Base-by-base conservation (phyloP, 768 basidiomycete genomes). In the Mycena haematopus region DNA sequence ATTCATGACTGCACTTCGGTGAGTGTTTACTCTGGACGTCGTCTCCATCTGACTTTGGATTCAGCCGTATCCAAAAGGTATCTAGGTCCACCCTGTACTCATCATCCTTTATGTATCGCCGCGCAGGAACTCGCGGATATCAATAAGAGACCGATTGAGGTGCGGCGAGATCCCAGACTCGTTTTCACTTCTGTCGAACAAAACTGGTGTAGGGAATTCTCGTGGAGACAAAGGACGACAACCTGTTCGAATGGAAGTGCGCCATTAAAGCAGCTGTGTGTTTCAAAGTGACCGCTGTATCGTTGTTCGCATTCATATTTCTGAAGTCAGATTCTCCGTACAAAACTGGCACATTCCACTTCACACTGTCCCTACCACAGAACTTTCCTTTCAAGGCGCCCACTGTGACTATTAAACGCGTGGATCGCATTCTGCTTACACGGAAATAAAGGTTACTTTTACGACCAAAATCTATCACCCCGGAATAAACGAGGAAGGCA, bases 371-470 rank as follows among this genome's bases (percentile, higher is more conserved):
- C n/a, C 78, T 95, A n/a, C 91, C 93, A 1, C 69, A 80, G n/a
- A 89, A 85, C 73, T 95, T 89, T 67, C 93, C 93, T 9, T 95
- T 95, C 85, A 94, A 95, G 75, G 86, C 93, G 4, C 93, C 93
- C 38, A 80, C 82, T 60, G 92, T 93, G 76, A 68, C 80, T 68
- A 40, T 62, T 15, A 40, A 45, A 42, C 51, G 27, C 42, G 17
- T 56, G 22, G 33, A 44, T 36, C 29, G 38, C 11, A 21, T 17
- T 25, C 27, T 15, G 33, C 52, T 63, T 24, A 63, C 35, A 44
- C 44, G 45, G 25, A 57, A 42, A 56, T 69, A 70, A 45, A 94
- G 92, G 91, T 95, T 44, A 86, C 84, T 38, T 94, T 95, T 75
- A 86, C 80, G 42, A 95, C 93, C 58, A 93, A 88, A 82, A 89